A percentile compares a stretch with the other conserved stretches of the same genome.
Evolutionary conservation across 176 grass and related monocot species (phyloP).

Genomic region (Panicum miliaceum): DNA sequence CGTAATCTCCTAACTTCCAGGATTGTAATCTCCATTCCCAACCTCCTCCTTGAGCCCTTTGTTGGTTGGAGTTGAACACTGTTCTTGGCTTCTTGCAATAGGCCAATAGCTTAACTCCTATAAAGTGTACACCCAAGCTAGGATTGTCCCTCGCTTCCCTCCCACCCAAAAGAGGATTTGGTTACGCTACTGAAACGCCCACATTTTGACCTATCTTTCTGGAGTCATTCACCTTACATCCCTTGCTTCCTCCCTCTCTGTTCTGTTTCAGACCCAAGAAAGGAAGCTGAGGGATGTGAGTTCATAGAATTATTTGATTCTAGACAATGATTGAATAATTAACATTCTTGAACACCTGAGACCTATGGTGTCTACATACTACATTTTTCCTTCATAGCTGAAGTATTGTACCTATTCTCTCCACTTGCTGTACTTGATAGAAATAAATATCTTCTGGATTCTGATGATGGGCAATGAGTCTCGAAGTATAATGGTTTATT

Average conservation of each 20-base stretch:
- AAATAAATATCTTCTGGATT: conserved; percentile 58
- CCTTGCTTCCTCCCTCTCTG: not conserved
- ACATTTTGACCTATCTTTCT: not conserved
- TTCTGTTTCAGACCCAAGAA: not conserved
- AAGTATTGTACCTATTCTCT: conserved; percentile 68
- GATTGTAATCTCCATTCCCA: not conserved
- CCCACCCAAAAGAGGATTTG: not conserved
- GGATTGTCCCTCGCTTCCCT: no score
- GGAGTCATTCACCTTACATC: not conserved
- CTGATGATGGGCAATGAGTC: conserved; percentile 69
- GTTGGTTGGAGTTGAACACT: not conserved
- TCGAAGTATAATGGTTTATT: conserved; percentile 93
- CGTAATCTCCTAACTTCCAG: not conserved
- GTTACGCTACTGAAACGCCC: not conserved
- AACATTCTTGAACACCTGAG: not conserved
- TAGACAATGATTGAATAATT: not conserved
- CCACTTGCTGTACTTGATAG: conserved; percentile 70
- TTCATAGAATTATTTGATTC: not conserved
- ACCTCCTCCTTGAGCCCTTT: not conserved
- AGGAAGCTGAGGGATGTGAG: not conserved
- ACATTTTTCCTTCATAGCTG: not conserved
- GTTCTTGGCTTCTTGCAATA: not conserved
- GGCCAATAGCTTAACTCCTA: not conserved
- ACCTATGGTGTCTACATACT: not conserved
- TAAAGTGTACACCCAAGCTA: no score